Evolutionary conservation across 371 early-diverging fungal species (phyloP), one percentile per base, ranked within the genome.

Genomic region (Umbelopsis sp.): DNA sequence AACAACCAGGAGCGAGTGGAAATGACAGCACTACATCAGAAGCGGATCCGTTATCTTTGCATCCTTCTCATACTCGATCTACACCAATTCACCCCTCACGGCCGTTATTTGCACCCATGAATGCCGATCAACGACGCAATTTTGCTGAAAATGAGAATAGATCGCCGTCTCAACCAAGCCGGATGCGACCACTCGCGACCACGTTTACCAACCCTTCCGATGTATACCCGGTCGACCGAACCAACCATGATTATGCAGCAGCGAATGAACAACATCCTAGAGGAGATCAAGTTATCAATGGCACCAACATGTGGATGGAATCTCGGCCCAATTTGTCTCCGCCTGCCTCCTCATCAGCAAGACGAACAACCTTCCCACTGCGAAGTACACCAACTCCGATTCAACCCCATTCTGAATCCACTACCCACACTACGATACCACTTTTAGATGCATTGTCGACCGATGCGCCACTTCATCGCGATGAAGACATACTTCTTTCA

Each of bases 401-500:
- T 14, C 5, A 20, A 63, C n/a, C n/a, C 6, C 48, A 6, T 18
- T 46, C 48, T 25, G 35, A 25, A 57, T 57, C 57, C 18, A 57
- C 25, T 32, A 12, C 14, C 35, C 37, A 6, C n/a, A 67, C 24
- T 8, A 44, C 70, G 18, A 68, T 50, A 37, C 37, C 63, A 44
- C 69, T 69, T 35, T 29, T 50, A 50, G 45, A 50, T 63, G 52
- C 67, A 68, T 14, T 74, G 18, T 64, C 73, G 14, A 71, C 81
- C 24, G 86, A 89, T 50, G 80, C 87, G 44, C 80, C 87, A 63
- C 86, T 89, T 66, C 91, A 86, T 66, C 87, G 92, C 46, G 90
- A 89, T 68, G 92, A 93, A 65, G 93, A 95, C 68, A 90, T 94
- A 44, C 81, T 94, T 38, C 82, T 93, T 37, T 88, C 93, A 0